Evolutionary conservation across 768 basidiomycete species (phyloP).

Genomic region (Favolaschia claudopus): DNA sequence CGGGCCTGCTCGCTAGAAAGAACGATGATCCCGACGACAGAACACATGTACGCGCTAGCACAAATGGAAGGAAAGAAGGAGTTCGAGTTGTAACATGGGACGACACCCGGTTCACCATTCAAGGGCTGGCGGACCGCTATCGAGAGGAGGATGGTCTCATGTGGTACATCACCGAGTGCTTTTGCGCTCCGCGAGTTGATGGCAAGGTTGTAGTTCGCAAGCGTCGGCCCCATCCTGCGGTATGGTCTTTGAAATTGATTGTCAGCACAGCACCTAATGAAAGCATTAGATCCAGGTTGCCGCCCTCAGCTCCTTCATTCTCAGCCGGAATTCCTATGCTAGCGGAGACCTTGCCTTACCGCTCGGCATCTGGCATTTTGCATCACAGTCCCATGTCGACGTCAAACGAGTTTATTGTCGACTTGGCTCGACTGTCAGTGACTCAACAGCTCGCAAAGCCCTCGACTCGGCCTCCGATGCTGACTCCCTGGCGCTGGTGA

Average conservation of each 20-base stretch:
- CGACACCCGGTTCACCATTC: not conserved
- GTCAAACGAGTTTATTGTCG: constrained; percentile 30
- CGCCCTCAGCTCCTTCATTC: constrained; percentile 27
- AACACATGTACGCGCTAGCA: not conserved
- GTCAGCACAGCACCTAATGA: not conserved
- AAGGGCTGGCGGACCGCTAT: not conserved
- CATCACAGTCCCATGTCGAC: constrained; percentile 31
- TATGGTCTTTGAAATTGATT: constrained; percentile 9
- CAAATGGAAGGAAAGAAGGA: not conserved
- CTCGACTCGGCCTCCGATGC: constrained; percentile 26
- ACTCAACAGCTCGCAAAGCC: constrained; percentile 24
- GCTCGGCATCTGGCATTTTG: constrained; percentile 31
- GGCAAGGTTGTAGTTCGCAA: constrained; percentile 24
- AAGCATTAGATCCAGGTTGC: constrained; percentile 28
- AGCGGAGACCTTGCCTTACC: constrained; percentile 29
- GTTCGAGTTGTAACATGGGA: not conserved
- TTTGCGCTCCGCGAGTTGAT: not conserved
- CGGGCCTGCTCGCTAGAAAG: not conserved
- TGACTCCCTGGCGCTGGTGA: constrained; percentile 3
- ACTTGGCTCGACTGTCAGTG: constrained; percentile 27
- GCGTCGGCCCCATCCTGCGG: constrained; percentile 29
- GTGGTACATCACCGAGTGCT: not conserved
- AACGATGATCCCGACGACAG: not conserved
- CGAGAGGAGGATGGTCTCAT: not conserved
- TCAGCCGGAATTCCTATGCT: constrained; percentile 28